phyloP scores from a whole-genome alignment of 768 basidiomycete genomes.

The Pleurotus djamor region DNA sequence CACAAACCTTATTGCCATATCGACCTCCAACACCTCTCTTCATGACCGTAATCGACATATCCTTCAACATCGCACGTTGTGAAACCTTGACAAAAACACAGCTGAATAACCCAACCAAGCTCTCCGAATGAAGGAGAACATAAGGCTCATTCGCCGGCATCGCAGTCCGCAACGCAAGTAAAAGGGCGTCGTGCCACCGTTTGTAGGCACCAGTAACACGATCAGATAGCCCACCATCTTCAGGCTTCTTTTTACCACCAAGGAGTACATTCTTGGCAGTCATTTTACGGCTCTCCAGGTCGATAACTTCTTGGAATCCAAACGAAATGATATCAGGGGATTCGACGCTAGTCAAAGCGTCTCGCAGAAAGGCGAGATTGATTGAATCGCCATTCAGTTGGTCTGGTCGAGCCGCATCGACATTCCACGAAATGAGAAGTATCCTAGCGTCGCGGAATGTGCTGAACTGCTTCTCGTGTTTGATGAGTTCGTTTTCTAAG shows the following conservation, averaged over 20 bases:
- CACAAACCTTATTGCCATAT: conserved; percentile 90
- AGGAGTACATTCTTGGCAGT: conserved; percentile 90
- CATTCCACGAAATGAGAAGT: conserved; percentile 90
- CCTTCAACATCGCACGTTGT: conserved; percentile 58
- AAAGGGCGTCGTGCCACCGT: conserved; percentile 83
- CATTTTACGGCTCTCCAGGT: conserved; percentile 90
- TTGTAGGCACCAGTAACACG: conserved; percentile 87
- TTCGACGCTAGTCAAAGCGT: conserved; percentile 70
- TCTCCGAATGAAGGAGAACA: conserved; percentile 79
- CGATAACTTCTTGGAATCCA: conserved; percentile 95
- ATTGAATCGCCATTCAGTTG: conserved; percentile 59
- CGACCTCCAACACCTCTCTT: conserved; percentile 92
- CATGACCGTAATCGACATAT: conserved; percentile 74
- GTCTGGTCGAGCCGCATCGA: conserved; percentile 85
- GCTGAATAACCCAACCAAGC: conserved; percentile 85
- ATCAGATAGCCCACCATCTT: conserved; percentile 62
- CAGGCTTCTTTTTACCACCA: conserved; percentile 63
- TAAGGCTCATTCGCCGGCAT: conserved; percentile 80
- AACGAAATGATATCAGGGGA: conserved; percentile 88
- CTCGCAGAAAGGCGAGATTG: conserved; percentile 82
- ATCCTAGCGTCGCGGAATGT: conserved; percentile 74
- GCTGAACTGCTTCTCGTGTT: conserved; percentile 76
- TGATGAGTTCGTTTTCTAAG: conserved; percentile 72
- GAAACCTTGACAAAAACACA: conserved; percentile 72
- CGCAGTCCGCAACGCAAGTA: conserved; percentile 65